Conservation (phyloP, 2,329 filamentous ascomycete species). For the Juglanconis sp. region DNA sequence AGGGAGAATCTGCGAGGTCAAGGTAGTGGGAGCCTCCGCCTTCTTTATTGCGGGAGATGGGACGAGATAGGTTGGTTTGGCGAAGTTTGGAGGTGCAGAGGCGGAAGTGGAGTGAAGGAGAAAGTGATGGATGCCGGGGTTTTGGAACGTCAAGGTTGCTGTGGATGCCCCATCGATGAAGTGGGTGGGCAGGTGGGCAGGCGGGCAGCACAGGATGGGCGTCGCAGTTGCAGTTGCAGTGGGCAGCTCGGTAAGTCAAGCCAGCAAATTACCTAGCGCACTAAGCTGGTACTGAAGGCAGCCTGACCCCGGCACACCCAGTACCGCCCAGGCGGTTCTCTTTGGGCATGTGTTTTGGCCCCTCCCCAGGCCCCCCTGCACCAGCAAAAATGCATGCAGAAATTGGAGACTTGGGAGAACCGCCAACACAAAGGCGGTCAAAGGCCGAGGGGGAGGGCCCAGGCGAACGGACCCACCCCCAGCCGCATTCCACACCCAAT, state of each 20-base stretch:
- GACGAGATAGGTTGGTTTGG: not conserved
- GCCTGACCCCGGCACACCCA: no score
- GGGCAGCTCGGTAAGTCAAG: no score
- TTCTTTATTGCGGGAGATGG: not conserved
- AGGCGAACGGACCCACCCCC: not conserved
- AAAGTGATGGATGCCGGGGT: slow-evolving; percentile 7
- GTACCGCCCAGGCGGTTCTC: no score
- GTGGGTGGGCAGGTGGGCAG: not conserved
- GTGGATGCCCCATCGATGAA: not conserved
- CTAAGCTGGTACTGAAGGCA: no score
- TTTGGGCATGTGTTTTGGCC: no score
- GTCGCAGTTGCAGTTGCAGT: no score
- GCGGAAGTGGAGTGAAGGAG: slow-evolving; percentile 4
- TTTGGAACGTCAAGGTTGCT: slow-evolving; percentile 2
- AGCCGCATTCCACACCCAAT: no score
- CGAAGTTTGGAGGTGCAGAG: not conserved
- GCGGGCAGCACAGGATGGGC: not conserved
- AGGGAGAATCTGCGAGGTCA: slow-evolving; percentile 3
- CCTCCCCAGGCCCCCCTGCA: no score
- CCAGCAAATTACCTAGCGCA: no score
- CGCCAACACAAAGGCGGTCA: slow-evolving; percentile 8
- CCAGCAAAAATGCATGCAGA: not conserved
- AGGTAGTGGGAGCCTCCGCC: not conserved
- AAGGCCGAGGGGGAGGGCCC: not conserved
- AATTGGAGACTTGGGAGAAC: not conserved